Conservation (phyloP, 2,329 filamentous ascomycete species). For the Xylariales sp. region DNA sequence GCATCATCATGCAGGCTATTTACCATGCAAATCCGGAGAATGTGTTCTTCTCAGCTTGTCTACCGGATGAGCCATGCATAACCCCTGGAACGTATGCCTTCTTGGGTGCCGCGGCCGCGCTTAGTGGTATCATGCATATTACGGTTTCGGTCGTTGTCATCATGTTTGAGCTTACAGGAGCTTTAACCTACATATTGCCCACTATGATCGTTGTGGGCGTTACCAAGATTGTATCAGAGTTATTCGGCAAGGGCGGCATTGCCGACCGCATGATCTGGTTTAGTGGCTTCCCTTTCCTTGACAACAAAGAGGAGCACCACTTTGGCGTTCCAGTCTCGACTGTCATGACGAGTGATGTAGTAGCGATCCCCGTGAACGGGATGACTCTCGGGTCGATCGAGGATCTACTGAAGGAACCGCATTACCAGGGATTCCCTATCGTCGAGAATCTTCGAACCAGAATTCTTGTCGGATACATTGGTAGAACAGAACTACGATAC, state of each 20-base stretch:
- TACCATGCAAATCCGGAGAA: constrained; percentile 86
- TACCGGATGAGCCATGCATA: constrained; percentile 93
- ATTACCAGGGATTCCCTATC: constrained; percentile 93
- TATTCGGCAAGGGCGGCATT: constrained; percentile 95
- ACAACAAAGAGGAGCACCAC: constrained; percentile 97
- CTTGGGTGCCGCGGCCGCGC: constrained; percentile 87
- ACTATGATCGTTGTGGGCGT: constrained; percentile 99
- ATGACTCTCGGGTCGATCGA: constrained; percentile 83
- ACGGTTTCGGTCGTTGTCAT: constrained; percentile 97
- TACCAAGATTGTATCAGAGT: constrained; percentile 90
- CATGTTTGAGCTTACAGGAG: constrained; percentile 99
- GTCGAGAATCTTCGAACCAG: constrained; percentile 79
- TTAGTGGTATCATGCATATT: constrained; percentile 98
- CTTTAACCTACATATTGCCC: constrained; percentile 93
- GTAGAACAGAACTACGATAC: constrained; percentile 89
- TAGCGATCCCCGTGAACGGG: constrained; percentile 78
- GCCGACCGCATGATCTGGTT: constrained; percentile 99
- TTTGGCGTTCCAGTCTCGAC: constrained; percentile 94
- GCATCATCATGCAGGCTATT: constrained; percentile 90
- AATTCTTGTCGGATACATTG: constrained; percentile 89
- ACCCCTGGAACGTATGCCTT: constrained; percentile 98
- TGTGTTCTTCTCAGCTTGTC: constrained; percentile 87
- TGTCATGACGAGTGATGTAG: constrained; percentile 84
- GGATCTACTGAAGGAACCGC: constrained; percentile 77
- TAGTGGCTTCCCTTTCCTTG: constrained; percentile 95